A percentile compares a stretch with the other conserved stretches of the same genome.
Evolutionary conservation across 352 stramenopile species (phyloP).

Genomic region (Peronospora farinosa): DNA sequence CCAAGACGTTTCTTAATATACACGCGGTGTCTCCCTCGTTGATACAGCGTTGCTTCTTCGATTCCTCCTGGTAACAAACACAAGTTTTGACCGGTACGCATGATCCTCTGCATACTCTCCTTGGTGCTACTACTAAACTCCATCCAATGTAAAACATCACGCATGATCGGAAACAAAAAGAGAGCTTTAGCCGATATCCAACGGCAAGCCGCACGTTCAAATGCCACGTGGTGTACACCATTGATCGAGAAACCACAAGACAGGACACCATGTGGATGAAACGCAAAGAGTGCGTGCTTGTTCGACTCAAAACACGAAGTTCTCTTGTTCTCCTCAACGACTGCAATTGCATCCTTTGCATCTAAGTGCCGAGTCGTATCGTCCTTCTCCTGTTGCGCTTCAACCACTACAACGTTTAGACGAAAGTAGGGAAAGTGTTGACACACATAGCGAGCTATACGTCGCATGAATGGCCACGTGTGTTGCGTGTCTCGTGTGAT

Average conservation of each 20-base stretch:
- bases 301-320: constrained; percentile 11
- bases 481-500: constrained; percentile 20
- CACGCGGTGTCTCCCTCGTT: constrained; percentile 75
- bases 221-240: constrained; percentile 43
- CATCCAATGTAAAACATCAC: constrained; percentile 67
- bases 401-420: constrained; percentile 37
- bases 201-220: constrained; percentile 35
- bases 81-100: constrained; percentile 54
- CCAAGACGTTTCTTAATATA: constrained; percentile 88
- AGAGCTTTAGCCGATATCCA: constrained; percentile 68
- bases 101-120: constrained; percentile 42
- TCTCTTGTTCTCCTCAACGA: constrained; percentile 19
- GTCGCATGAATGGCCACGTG: constrained; percentile 39
- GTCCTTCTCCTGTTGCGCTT: constrained; percentile 19
- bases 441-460: constrained; percentile 30
- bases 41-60: constrained; percentile 90
- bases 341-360: constrained; percentile 3
- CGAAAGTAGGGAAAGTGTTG: constrained; percentile 54
- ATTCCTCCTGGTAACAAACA: constrained; percentile 89
- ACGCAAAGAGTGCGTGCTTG: constrained; percentile 31
- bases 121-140: constrained; percentile 51
- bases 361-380: constrained; percentile 1
- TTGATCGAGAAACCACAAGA: constrained; percentile 53
- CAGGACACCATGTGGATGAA: constrained; percentile 65
- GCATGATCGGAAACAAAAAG: constrained; percentile 63